Evolutionary conservation across 2,329 filamentous ascomycete genomes (phyloP), one percentile per base, ranked within the genome.

Genomic region (Trichophyton equinum): DNA sequence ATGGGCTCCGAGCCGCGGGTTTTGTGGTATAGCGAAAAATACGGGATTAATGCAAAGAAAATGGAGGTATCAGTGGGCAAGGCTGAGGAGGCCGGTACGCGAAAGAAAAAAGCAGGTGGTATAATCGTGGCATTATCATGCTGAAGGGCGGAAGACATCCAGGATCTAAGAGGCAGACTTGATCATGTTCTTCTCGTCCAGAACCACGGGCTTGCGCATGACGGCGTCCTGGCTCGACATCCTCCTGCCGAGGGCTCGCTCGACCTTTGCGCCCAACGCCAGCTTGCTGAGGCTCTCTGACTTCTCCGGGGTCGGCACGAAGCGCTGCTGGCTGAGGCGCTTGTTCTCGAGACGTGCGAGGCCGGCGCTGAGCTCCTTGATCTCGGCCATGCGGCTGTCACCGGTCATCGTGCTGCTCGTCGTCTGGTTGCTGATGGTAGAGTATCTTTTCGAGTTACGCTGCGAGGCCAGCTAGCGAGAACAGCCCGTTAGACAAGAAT

Each of bases 281-380:
- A 95, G 82, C 77, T 95, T 95, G 78, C 85, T 86, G 74, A 95
- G 79, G 72, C 87, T 86, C 69, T 89, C 88, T 20, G 81, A 84
- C 80, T 95, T 95, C 74, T 92, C 85, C 64, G 87, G 83, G 71
- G 80, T 87, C 65, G 91, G 83, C 61, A 84, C 80, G 70, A 91
- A 91, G 67, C 91, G 87, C 78, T 96, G 91, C 68, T 87, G 83
- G 67, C 84, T 78, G 30, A 96, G 84, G 57, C 87, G 88, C 76
- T 89, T 90, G 79, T 95, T 94, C 75, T 95, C 89, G 77, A 96
- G 88, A 70, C 91, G 88, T 69, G 90, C 86, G 65, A 96, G 83
- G 62, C 88, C 86, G 63, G 86, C 83, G 68, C 88, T 87, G 73
- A 94, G 90, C 67, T 88, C 83, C 73, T 86, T 82, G 71, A 94